Conservation (phyloP, 1,284 basidiomycete genomes). For the Meira miltonrushii region DNA sequence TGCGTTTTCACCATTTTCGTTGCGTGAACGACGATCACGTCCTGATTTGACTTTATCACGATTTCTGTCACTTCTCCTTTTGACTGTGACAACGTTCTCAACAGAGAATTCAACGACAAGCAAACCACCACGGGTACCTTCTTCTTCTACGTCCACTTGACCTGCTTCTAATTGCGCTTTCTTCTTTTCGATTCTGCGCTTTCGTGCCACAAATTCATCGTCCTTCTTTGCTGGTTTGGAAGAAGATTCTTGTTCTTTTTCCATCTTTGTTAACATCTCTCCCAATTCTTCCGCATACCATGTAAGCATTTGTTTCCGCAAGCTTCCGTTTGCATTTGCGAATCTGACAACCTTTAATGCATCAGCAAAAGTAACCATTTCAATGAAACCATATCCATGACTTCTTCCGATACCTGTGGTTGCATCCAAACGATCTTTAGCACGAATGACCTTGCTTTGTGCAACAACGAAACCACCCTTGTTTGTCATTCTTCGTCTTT, state of each 20-base stretch:
- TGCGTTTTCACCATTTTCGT: not conserved
- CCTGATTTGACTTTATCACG: not conserved
- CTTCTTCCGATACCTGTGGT: constrained; percentile 78
- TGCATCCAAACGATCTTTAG: constrained; percentile 77
- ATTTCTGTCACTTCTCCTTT: constrained; percentile 31
- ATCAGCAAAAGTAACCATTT: constrained; percentile 79
- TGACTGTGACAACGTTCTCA: constrained; percentile 44
- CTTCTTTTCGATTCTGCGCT: constrained; percentile 31
- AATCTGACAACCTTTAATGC: constrained; percentile 85
- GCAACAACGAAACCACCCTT: constrained; percentile 55
- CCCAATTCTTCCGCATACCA: constrained; percentile 46
- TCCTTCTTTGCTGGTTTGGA: constrained; percentile 6
- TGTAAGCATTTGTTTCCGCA: constrained; percentile 27
- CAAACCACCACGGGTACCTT: constrained; percentile 41
- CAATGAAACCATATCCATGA: constrained; percentile 92
- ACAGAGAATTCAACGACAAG: constrained; percentile 49
- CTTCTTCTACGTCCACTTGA: constrained; percentile 16
- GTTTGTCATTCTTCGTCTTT: constrained; percentile 5
- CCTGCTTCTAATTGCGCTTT: constrained; percentile 26
- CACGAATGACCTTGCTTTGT: constrained; percentile 84
- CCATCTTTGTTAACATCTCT: constrained; percentile 26
- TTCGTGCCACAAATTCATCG: constrained; percentile 25
- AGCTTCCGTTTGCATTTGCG: constrained; percentile 74
- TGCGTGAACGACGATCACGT: not conserved
- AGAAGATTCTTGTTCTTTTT: constrained; percentile 15